These are phyloP conservation scores for Aspergillus puulaauensis DNA, from an alignment of 2,329 filamentous ascomycete genomes.

Conservation along the genomic window DNA sequence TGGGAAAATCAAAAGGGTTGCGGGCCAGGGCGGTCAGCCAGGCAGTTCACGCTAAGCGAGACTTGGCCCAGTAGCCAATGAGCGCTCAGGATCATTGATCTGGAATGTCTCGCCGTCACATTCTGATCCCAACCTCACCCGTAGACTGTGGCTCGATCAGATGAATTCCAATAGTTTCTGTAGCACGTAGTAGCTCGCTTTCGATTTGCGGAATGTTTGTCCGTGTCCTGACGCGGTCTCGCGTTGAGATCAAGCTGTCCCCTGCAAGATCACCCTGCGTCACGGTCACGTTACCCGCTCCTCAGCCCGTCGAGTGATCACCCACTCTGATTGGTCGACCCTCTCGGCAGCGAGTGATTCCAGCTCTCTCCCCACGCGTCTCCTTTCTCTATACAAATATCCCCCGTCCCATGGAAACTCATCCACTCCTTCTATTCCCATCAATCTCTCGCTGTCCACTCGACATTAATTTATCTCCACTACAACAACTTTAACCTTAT, in stretches of 20 bases:
- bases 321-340: constrained; percentile 37
- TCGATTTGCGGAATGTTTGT: constrained; percentile 16
- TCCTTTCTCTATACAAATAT: constrained; percentile 41
- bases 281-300: constrained; percentile 28
- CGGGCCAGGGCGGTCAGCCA: constrained; percentile 17
- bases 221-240: constrained; percentile 18
- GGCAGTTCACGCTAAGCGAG: constrained; percentile 35
- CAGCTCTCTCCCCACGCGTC: constrained; percentile 26
- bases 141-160: constrained; percentile 16
- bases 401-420: constrained; percentile 28
- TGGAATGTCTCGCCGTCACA: constrained; percentile 26
- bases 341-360: constrained; percentile 38
- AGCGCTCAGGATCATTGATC: constrained; percentile 36
- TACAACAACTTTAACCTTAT: constrained; percentile 28
- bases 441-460: constrained; percentile 22
- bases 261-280: constrained; percentile 24
- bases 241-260: constrained; percentile 26
- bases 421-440: constrained; percentile 25
- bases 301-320: constrained; percentile 29
- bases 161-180: constrained; percentile 10
- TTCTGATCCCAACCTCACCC: constrained; percentile 38
- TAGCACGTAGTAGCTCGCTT: constrained; percentile 17
- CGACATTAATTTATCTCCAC: constrained; percentile 26
- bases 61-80: constrained; percentile 31
- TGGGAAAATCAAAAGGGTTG: constrained; percentile 25